A percentile compares a stretch with the other conserved stretches of the same genome.
Conservation (phyloP, 805 yeast species). For the Cyberlindnera petersonii region DNA sequence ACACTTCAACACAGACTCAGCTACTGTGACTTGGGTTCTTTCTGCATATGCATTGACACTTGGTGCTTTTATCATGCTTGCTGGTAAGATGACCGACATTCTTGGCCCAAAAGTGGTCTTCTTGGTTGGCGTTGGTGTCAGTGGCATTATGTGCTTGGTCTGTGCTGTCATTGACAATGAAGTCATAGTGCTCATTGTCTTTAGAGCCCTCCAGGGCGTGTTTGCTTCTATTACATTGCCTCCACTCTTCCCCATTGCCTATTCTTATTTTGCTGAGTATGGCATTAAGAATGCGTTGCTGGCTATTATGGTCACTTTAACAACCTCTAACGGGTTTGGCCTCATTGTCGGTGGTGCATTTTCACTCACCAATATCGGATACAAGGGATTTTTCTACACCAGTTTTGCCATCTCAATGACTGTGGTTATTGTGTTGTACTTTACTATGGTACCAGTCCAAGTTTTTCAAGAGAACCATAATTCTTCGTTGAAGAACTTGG, state of each 20-base stretch:
- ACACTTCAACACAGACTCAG: slow-evolving; percentile 4
- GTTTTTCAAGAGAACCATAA: slow-evolving; percentile 1
- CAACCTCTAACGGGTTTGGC: slow-evolving; percentile 37
- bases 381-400: slow-evolving; percentile 36
- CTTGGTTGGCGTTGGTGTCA: slow-evolving; percentile 21
- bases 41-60: slow-evolving; percentile 42
- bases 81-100: slow-evolving; percentile 39
- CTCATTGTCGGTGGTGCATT: slow-evolving; percentile 44
- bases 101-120: slow-evolving; percentile 33
- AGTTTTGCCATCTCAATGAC: slow-evolving; percentile 31
- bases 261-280: slow-evolving; percentile 28
- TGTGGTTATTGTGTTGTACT: slow-evolving; percentile 22
- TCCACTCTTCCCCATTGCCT: slow-evolving; percentile 32
- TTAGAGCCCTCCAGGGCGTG: slow-evolving; percentile 44
- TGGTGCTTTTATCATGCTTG: slow-evolving; percentile 40
- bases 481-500: slow-evolving; percentile 27
- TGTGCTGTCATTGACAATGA: slow-evolving; percentile 34
- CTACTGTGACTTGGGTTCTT: slow-evolving; percentile 40
- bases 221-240: slow-evolving; percentile 41
- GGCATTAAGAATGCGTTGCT: slow-evolving; percentile 27
- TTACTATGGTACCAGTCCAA: slow-evolving; percentile 28
- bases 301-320: slow-evolving; percentile 26
- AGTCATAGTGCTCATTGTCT: slow-evolving; percentile 34
- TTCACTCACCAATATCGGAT: slow-evolving; percentile 33
- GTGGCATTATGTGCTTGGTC: slow-evolving; percentile 30